Evolutionary conservation across 1,284 basidiomycete genomes (phyloP).

Genomic region (Leccinum subrobustum): DNA sequence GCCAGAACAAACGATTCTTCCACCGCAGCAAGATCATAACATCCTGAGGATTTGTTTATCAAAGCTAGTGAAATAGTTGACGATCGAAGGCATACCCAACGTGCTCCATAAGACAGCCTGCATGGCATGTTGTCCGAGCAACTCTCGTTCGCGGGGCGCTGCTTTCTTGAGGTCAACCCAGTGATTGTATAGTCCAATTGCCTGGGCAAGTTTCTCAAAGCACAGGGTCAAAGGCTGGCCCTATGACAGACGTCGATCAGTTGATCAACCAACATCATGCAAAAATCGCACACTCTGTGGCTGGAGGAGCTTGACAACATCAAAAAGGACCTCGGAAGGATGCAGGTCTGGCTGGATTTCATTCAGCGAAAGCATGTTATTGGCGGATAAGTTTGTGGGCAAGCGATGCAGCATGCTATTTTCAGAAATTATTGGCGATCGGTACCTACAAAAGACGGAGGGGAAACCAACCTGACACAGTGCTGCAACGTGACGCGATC

Average conservation of each 20-base stretch:
- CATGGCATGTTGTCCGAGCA: conserved; percentile 70
- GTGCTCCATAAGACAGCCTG: conserved; percentile 71
- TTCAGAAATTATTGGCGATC: conserved; percentile 13
- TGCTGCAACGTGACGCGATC: conserved; percentile 73
- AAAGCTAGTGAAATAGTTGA: not conserved
- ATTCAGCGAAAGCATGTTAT: conserved; percentile 55
- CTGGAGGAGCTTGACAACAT: conserved; percentile 39
- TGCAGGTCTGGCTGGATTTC: conserved; percentile 76
- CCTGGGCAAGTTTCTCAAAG: conserved; percentile 67
- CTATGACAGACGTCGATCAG: conserved; percentile 38
- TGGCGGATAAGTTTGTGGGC: conserved; percentile 39
- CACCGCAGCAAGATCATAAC: conserved; percentile 56
- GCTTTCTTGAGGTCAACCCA: conserved; percentile 59
- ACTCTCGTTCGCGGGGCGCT: conserved; percentile 51
- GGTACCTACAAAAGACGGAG: conserved; percentile 3
- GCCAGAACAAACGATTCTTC: conserved; percentile 70
- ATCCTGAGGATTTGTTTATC: conserved; percentile 46
- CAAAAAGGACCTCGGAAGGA: conserved; percentile 72
- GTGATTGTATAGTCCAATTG: conserved; percentile 66
- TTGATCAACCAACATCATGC: not conserved
- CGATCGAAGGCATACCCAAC: conserved; percentile 45
- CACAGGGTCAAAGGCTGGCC: conserved; percentile 70
- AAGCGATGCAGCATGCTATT: conserved; percentile 68
- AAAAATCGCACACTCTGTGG: conserved; percentile 31
- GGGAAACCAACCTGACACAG: conserved; percentile 67